Base-by-base conservation (phyloP, 257 asterid species). In the Solanum tarijense region DNA sequence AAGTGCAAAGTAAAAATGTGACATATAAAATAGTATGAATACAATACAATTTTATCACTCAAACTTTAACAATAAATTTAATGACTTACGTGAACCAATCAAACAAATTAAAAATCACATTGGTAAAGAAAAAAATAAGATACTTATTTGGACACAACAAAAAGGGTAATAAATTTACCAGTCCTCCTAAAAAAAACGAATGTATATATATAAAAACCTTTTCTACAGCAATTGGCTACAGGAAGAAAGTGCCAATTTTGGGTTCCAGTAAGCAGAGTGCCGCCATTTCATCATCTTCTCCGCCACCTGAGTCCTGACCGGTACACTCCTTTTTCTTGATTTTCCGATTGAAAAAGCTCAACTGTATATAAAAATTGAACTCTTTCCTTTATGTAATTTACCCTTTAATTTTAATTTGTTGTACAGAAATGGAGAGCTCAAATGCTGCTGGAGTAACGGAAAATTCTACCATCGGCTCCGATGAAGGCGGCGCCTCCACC, bases 401-500 rank as follows among this genome's bases (percentile, higher is more conserved):
- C 23, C 58, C 82, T 65, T 85, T 84, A 74, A 9, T 84, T 46
- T 21, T 14, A 12, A 27, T 52, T 69, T 60, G 43, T 62, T 85
- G 4, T 39, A 29, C 78, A 65, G 65, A 60, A 21, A 90, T 87
- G 92, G 88, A 39, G 71, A 89, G 55, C 86, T 86, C 85, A 35
- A 79, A 89, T 52, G 71, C 23, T 12, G 85, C 76, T 48, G 83
- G 5, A 32, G 86, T 36, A n/a, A 46, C 88, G 23, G 92, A 72
- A 11, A 88, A 89, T 60, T 91, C 84, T 4, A 78, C 62, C 43
- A 73, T 88, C 74, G 46, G 83, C 60, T 36, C 90, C 12, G 83
- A 78, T 27, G 85, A 85, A n/a, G 87, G 68, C n/a, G 83, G 14
- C 13, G 89, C 55, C 73, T 34, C 89, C 76, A 83, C 91, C 88